A percentile compares a stretch with the other conserved stretches of the same genome.
Conservation (phyloP, 225 moss, liverwort and hornwort genomes). For the Asterella californica region DNA sequence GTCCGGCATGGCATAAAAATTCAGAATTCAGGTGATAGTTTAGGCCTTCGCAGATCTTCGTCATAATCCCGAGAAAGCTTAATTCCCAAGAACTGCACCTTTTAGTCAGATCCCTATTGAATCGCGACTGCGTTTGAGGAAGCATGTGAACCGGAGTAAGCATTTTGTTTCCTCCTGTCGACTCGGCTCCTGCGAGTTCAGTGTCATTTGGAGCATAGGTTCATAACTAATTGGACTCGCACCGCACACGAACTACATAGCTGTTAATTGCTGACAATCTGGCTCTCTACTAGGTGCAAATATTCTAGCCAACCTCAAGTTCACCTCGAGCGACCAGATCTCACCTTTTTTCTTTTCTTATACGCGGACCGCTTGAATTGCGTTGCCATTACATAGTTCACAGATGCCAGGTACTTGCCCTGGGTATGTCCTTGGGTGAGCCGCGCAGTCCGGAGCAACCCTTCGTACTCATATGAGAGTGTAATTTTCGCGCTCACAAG, state of each 20-base stretch:
- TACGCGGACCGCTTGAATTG: background rate
- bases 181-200: background rate
- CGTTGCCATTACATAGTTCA: background rate
- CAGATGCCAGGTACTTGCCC: background rate
- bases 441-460: too few relatives aligned
- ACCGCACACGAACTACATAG: background rate
- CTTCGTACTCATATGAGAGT: too few relatives aligned
- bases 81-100: background rate
- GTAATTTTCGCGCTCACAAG: too few relatives aligned
- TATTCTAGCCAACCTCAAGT: too few relatives aligned
- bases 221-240: background rate
- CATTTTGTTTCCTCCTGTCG: too few relatives aligned
- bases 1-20: background rate
- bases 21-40: background rate
- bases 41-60: constrained; percentile 6
- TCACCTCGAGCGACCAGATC: too few relatives aligned
- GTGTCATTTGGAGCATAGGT: background rate
- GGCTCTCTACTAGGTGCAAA: too few relatives aligned
- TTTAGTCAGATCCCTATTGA: background rate
- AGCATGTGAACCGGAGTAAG: background rate
- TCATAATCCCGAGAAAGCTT: background rate
- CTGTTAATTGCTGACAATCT: background rate
- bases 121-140: background rate
- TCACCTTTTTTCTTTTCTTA: background rate
- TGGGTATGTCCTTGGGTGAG: background rate